A percentile compares a stretch with the other conserved stretches of the same genome.
Evolutionary conservation across 441 rosid genomes (phyloP).

Genomic region (Jatropha podagrica): DNA sequence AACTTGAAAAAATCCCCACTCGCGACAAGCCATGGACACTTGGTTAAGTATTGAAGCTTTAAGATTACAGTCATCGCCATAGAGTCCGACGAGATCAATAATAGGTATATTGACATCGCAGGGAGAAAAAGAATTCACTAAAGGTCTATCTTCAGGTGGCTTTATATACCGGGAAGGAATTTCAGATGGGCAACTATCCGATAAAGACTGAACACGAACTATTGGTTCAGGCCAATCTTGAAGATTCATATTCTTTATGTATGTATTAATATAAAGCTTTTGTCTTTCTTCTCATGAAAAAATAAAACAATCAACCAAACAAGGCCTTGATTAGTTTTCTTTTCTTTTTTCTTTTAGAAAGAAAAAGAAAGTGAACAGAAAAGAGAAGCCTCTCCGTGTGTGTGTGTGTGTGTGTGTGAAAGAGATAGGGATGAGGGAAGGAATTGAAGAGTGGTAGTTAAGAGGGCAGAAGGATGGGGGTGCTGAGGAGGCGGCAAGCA

Average conservation of each 20-base stretch:
- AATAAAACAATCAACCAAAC: background rate
- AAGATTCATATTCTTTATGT: conserved; percentile 18
- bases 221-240: conserved; percentile 83
- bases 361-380: background rate
- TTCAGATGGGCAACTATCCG: conserved; percentile 43
- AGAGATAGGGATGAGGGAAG: background rate
- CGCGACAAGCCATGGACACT: conserved; percentile 54
- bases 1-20: conserved; percentile 90
- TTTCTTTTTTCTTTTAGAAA: background rate
- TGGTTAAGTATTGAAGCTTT: conserved; percentile 21
- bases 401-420: too few relatives aligned
- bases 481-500: background rate
- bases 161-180: conserved; percentile 71
- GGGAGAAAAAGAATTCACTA: background rate
- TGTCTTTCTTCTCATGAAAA: background rate
- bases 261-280: background rate
- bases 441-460: conserved; percentile 20
- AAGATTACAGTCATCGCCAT: conserved; percentile 17
- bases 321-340: background rate
- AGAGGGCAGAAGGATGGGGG: conserved; percentile 3
- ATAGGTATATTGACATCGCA: conserved; percentile 53
- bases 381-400: background rate
- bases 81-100: conserved; percentile 55
- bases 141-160: conserved; percentile 51
- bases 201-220: conserved; percentile 77